Base-by-base conservation (phyloP, 495 filamentous ascomycete species). In the Xylaria scruposa region DNA sequence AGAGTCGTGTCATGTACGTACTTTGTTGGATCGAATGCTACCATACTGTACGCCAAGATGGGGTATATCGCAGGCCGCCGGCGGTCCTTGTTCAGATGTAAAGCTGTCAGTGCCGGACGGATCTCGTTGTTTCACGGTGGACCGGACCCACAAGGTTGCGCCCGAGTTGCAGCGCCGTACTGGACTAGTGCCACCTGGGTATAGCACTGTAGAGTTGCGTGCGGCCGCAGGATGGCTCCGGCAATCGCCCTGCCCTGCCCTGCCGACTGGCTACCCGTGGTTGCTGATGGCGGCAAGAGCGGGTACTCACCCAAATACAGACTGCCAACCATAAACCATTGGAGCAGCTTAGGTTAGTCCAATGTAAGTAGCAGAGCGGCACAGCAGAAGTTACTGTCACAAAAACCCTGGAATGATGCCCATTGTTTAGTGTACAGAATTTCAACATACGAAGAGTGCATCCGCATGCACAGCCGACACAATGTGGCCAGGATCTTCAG, bases 381-480 rank as follows among this genome's bases (percentile, higher is more conserved):
- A 47, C 62, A 65, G 62, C 62, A 15, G 8, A 65, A 46, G 26
- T 42, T 15, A 47, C 40, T 0, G 17, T 49, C 62, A 65, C 38
- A 49, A 26, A 19, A 44, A 29, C 21, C 21, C 17, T 63, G 60
- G 38, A 42, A 42, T 21, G 7, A 47, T 24, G 38, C 42, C 59
- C 26, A 36, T 38, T 29, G 31, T 36, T 33, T 17, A 29, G 33
- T 29, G 26, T 59, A 33, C 58, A 60, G 53, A 24, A 4, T 26
- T 31, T 24, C 4, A 12, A n/a, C 21, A 60, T 60, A 60, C 58
- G 58, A 21, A 40, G 38, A 38, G 19, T 19, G 58, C 58, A 21
- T 60, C 33, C 19, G 38, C 31, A 21, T 63, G 13, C 60, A 8
- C 38, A 24, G 3, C 13, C 17, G 38, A 44, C 38, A 42, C 2